Percentiles rank a stretch among this genome's conserved stretches.
Evolutionary conservation across 306 rosid genomes (phyloP).

Genomic region (peach (Prunus persica)): Prunus_persica_NCBIv2 NC_034012.1:10725001-10725500

Average conservation of each 20-base stretch:
- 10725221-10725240: constrained; percentile 9
- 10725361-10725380: constrained; percentile 31
- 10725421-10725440: constrained; percentile 21
- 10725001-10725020: constrained; percentile 28
- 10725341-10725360: constrained; percentile 28
- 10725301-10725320: constrained; percentile 43
- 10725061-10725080: constrained; percentile 25
- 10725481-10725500: no score
- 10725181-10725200: constrained; percentile 26
- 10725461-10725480: no score
- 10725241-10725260: constrained; percentile 9
- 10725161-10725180: constrained; percentile 38
- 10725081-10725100: constrained; percentile 22
- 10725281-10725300: constrained; percentile 22
- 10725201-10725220: background rate
- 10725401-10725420: constrained; percentile 17
- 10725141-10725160: constrained; percentile 12
- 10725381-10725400: constrained; percentile 50
- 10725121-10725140: constrained; percentile 33
- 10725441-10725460: background rate
- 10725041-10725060: constrained; percentile 14
- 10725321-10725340: constrained; percentile 36
- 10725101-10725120: constrained; percentile 26
- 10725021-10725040: background rate
- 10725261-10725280: constrained; percentile 2